A percentile compares a stretch with the other conserved stretches of the same genome.
Evolutionary conservation across 768 basidiomycete species (phyloP).

Genomic region (Kwoniella dendrophila): DNA sequence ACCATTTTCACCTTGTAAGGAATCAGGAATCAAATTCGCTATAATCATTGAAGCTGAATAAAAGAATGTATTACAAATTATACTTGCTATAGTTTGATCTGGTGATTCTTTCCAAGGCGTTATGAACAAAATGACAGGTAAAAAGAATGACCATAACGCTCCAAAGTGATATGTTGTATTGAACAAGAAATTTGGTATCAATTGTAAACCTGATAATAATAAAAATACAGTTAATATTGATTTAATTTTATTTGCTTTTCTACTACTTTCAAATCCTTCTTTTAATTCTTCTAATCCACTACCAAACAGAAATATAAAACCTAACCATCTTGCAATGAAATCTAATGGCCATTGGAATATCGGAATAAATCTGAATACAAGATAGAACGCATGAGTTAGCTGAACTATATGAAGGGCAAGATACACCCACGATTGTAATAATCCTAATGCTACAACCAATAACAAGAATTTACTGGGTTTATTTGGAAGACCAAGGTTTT

Average conservation of each 20-base stretch:
- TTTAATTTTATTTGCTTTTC: slow-evolving; percentile 33
- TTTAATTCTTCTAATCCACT: slow-evolving; percentile 32
- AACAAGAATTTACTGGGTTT: slow-evolving; percentile 40
- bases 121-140: slow-evolving; percentile 43
- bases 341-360: slow-evolving; percentile 44
- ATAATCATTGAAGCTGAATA: slow-evolving; percentile 27
- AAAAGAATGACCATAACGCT: slow-evolving; percentile 44
- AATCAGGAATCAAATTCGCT: slow-evolving; percentile 26
- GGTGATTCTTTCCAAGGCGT: slow-evolving; percentile 26
- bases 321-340: slow-evolving; percentile 32
- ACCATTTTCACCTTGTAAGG: slow-evolving; percentile 16
- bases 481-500: slow-evolving; percentile 22
- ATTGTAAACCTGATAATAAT: slow-evolving; percentile 30
- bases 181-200: slow-evolving; percentile 41
- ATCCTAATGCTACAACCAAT: slow-evolving; percentile 26
- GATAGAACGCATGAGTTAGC: neutral
- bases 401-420: too few relatives aligned
- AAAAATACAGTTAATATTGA: slow-evolving; percentile 33
- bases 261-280: slow-evolving; percentile 22
- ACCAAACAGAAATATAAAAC: slow-evolving; percentile 44
- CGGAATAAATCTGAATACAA: slow-evolving; percentile 32
- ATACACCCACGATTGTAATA: slow-evolving; percentile 40
- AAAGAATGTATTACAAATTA: slow-evolving; percentile 41
- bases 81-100: slow-evolving; percentile 35
- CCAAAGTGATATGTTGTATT: slow-evolving; percentile 44